Conservation (phyloP, 164 flowering plant species). For the Akebia trifoliata region DNA sequence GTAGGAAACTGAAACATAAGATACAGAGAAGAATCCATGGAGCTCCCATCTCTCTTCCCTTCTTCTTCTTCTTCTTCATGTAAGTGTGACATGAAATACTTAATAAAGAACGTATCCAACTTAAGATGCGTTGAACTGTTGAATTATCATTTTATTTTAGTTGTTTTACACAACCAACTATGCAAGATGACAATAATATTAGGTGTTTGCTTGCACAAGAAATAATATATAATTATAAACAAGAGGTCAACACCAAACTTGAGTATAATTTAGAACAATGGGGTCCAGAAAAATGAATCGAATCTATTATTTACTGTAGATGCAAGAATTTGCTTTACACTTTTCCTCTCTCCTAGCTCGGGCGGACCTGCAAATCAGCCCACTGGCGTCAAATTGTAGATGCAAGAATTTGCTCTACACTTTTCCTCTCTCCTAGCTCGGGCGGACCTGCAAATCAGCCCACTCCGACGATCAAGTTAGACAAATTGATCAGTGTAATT, state of each 20-base stretch:
- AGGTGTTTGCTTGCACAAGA: conserved; percentile 9
- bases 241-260: conserved; percentile 5
- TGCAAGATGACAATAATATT: conserved; percentile 4
- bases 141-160: too few relatives aligned
- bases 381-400: too few relatives aligned
- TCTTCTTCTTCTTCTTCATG: conserved; percentile 4
- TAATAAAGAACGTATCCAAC: not conserved
- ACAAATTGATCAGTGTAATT: too few relatives aligned
- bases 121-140: not conserved
- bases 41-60: conserved; percentile 4
- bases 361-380: too few relatives aligned
- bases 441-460: too few relatives aligned
- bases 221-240: not conserved
- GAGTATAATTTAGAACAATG: not conserved
- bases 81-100: not conserved
- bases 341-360: too few relatives aligned
- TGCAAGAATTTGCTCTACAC: too few relatives aligned
- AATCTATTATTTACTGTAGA: too few relatives aligned
- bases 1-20: conserved; percentile 12
- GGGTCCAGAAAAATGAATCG: not conserved
- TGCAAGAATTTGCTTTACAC: too few relatives aligned
- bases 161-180: conserved; percentile 3
- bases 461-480: too few relatives aligned
- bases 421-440: too few relatives aligned
- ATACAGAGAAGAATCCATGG: conserved; percentile 3